phyloP scores from a whole-genome alignment of 345 rosid genomes.

The Bruguiera sexangula region DNA sequence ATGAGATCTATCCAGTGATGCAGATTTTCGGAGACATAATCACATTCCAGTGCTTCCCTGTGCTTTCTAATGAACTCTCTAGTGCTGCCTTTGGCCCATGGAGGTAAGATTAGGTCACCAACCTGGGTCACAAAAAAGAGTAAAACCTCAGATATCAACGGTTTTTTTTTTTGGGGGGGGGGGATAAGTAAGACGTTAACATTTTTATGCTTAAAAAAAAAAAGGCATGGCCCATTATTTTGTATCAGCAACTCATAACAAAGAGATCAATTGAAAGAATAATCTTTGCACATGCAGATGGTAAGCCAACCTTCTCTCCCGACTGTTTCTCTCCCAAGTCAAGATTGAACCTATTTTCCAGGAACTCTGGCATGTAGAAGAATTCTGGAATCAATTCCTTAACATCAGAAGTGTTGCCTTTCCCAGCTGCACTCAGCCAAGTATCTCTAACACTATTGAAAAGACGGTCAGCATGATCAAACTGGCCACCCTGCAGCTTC shows the following conservation, averaged over 20 bases:
- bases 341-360: constrained; percentile 77
- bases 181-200: background rate
- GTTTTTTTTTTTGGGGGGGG: no score
- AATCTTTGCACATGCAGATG: background rate
- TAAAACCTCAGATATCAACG: background rate
- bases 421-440: constrained; percentile 99
- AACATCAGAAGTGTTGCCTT: constrained; percentile 95
- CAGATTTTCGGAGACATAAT: constrained; percentile 91
- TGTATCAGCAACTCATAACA: background rate
- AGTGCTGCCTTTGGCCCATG: constrained; percentile 95
- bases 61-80: constrained; percentile 92
- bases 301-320: constrained; percentile 83
- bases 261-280: background rate
- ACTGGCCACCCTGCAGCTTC: constrained; percentile 99
- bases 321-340: constrained; percentile 98
- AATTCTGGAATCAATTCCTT: constrained; percentile 98
- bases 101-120: constrained; percentile 84
- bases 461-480: constrained; percentile 99
- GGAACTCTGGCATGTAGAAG: constrained; percentile 95
- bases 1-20: constrained; percentile 99
- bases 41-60: constrained; percentile 93
- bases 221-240: background rate
- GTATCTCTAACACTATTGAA: constrained; percentile 89
- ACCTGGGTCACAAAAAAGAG: constrained; percentile 42
- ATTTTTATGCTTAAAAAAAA: constrained; percentile 4